Percentiles rank a stretch among this genome's conserved stretches.
Evolutionary conservation across 2,329 filamentous ascomycete genomes (phyloP).

Genomic region (Alternaria triticimaculans): DNA sequence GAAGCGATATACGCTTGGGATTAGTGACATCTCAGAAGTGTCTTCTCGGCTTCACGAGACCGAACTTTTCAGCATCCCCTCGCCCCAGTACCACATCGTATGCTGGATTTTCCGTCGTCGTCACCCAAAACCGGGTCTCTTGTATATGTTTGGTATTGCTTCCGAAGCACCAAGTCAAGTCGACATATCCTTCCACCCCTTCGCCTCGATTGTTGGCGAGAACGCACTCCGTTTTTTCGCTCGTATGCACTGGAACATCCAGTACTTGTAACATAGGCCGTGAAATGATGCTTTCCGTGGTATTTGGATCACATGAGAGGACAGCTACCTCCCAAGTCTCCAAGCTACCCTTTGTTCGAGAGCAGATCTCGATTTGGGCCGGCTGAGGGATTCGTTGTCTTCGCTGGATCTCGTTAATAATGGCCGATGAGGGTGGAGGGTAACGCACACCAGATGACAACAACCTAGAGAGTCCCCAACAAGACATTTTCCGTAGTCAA

Average conservation of each 20-base stretch:
- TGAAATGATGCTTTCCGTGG: not conserved
- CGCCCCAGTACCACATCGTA: slow-evolving; percentile 2
- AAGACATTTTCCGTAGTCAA: not conserved
- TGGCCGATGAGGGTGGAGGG: not conserved
- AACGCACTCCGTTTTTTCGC: not conserved
- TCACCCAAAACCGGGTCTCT: slow-evolving; percentile 1
- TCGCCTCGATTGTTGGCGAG: not conserved
- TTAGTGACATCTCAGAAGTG: not conserved
- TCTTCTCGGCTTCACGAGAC: not conserved
- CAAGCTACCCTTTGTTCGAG: not conserved
- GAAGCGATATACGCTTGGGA: not conserved
- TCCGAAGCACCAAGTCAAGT: not conserved
- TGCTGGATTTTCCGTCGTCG: not conserved
- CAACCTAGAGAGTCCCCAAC: not conserved
- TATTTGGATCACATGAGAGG: not conserved
- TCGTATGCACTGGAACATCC: not conserved
- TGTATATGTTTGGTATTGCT: not conserved
- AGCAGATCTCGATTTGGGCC: not conserved
- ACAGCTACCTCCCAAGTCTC: not conserved
- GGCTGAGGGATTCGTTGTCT: not conserved
- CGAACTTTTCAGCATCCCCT: not conserved
- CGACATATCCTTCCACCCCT: not conserved
- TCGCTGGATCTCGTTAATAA: not conserved
- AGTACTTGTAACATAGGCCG: not conserved
- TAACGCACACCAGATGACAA: not conserved